Conservation (phyloP, 2,329 filamentous ascomycete genomes). For the Corinectria fuckeliana region DNA sequence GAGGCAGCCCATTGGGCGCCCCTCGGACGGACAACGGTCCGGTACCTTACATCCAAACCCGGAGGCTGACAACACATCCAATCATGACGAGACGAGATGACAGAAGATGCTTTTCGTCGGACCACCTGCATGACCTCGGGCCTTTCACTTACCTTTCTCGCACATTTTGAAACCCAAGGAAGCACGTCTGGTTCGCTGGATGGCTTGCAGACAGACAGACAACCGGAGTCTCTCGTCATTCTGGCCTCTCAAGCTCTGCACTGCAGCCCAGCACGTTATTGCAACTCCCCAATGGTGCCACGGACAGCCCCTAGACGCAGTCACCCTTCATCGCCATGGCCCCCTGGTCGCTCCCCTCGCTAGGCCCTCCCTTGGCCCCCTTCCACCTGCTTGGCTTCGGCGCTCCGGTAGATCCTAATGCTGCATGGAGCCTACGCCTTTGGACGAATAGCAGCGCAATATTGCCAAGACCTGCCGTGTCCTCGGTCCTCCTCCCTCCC, state of each 20-base stretch:
- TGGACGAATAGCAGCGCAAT: constrained; percentile 21
- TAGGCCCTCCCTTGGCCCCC: constrained; percentile 19
- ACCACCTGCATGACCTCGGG: constrained; percentile 18
- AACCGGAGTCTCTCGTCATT: too few species aligned
- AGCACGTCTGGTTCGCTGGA: not conserved
- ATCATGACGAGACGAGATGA: constrained; percentile 25
- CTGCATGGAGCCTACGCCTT: constrained; percentile 7
- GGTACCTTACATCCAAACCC: constrained; percentile 38
- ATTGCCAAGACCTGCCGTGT: constrained; percentile 29
- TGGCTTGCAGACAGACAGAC: not conserved
- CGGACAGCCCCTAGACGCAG: constrained; percentile 28
- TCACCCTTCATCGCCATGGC: constrained; percentile 11
- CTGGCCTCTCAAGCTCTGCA: too few species aligned
- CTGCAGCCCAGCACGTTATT: constrained; percentile 18
- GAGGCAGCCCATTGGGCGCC: constrained; percentile 37
- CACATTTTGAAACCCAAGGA: not conserved
- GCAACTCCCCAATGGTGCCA: constrained; percentile 29
- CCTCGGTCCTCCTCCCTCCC: constrained; percentile 13
- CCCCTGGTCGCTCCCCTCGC: constrained; percentile 15
- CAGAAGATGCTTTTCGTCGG: constrained; percentile 25
- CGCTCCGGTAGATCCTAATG: constrained; percentile 33
- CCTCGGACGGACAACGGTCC: constrained; percentile 12
- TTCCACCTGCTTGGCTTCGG: constrained; percentile 26
- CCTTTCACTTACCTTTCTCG: not conserved
- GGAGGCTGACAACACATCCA: constrained; percentile 33